A percentile compares a stretch with the other conserved stretches of the same genome.
Evolutionary conservation across 306 rosid species (phyloP).

Genomic region (Quercus cerris): DNA sequence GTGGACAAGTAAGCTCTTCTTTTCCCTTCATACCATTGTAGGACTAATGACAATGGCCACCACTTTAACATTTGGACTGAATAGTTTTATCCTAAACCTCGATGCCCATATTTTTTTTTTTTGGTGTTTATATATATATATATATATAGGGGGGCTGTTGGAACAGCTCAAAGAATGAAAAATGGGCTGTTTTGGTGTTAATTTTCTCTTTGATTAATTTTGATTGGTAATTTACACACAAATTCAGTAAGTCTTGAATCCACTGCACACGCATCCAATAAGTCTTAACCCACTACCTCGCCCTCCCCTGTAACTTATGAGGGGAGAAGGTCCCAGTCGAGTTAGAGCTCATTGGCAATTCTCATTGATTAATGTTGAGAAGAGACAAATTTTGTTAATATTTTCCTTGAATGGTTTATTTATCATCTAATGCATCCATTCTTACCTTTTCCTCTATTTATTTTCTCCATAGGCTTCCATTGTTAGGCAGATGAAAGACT

Average conservation of each 20-base stretch:
- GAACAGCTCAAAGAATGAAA: neutral
- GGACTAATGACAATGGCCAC: neutral
- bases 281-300: no score
- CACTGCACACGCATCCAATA: no score
- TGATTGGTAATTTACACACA: no score
- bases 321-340: no score
- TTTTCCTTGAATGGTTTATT: neutral
- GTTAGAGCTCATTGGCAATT: no score
- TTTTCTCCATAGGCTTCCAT: conserved; percentile 58
- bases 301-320: no score
- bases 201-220: neutral
- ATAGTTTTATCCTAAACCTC: neutral
- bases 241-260: no score
- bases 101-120: neutral
- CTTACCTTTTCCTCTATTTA: neutral
- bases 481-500: conserved; percentile 86
- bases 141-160: no score
- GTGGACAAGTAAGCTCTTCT: neutral
- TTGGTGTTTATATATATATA: no score
- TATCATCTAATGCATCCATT: conserved; percentile 7
- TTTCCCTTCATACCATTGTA: neutral
- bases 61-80: neutral
- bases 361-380: no score
- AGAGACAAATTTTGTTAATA: neutral
- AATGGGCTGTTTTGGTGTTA: neutral